phyloP scores from a whole-genome alignment of 768 basidiomycete species.

The Hypholoma fasciculare region DNA sequence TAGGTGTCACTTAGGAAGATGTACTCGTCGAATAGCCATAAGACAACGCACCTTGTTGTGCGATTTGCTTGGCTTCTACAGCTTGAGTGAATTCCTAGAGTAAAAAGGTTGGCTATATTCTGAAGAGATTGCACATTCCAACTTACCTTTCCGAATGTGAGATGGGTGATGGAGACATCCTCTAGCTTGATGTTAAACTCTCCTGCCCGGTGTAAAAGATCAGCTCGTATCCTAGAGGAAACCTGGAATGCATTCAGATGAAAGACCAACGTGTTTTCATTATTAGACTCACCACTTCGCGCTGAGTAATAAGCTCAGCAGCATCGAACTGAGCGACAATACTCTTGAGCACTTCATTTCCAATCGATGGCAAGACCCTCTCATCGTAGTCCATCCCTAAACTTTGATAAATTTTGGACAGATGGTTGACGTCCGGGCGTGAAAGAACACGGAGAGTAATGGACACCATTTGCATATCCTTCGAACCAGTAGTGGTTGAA shows the following conservation, averaged over 20 bases:
- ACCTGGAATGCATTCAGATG: conserved; percentile 46
- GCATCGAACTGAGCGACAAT: conserved; percentile 99
- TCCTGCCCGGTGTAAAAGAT: conserved; percentile 88
- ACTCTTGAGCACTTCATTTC: conserved; percentile 96
- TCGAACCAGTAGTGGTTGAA: conserved; percentile 97
- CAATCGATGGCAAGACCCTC: conserved; percentile 94
- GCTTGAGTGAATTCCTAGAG: conserved; percentile 90
- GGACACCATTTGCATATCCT: conserved; percentile 98
- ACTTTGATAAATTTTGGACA: conserved; percentile 92
- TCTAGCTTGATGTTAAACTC: conserved; percentile 96
- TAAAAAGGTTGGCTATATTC: neutral
- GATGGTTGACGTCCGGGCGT: conserved; percentile 83
- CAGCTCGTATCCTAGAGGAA: conserved; percentile 88
- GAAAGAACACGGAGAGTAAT: conserved; percentile 96
- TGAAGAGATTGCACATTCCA: neutral
- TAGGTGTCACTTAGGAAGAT: conserved; percentile 26
- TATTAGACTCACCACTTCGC: conserved; percentile 79
- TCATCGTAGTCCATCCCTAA: conserved; percentile 98
- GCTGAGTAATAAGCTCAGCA: conserved; percentile 94
- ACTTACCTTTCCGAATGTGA: conserved; percentile 82
- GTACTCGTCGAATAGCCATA: neutral
- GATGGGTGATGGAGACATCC: conserved; percentile 94
- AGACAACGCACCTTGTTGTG: conserved; percentile 79
- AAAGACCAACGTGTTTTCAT: neutral
- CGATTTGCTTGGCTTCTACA: conserved; percentile 99